Evolutionary conservation across 2,329 filamentous ascomycete species (phyloP).

Genomic region (Clarireedia homoeocarpa): DNA sequence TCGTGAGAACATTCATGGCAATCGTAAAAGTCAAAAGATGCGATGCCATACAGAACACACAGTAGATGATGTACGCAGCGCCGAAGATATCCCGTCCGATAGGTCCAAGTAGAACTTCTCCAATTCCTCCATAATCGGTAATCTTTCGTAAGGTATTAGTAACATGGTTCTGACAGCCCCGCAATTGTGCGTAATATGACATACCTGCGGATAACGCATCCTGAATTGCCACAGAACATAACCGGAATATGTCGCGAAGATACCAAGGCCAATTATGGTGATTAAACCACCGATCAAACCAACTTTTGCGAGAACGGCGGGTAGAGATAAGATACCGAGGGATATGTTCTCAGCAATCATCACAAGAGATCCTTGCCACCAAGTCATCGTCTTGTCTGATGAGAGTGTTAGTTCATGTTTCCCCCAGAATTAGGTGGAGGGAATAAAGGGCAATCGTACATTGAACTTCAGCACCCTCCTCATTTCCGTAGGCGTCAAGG

Average conservation of each 20-base stretch:
- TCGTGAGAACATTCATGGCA: slow-evolving; percentile 49
- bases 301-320: slow-evolving; percentile 8
- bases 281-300: slow-evolving; percentile 31
- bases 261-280: slow-evolving; percentile 43
- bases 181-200: background rate
- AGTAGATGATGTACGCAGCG: slow-evolving; percentile 41
- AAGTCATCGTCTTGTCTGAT: slow-evolving; percentile 9
- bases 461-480: slow-evolving; percentile 15
- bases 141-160: background rate
- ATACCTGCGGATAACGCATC: slow-evolving; percentile 40
- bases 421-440: background rate
- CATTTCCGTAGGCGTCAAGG: slow-evolving; percentile 14
- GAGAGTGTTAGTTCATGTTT: background rate
- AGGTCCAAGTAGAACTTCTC: slow-evolving; percentile 42
- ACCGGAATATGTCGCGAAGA: slow-evolving; percentile 52
- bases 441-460: slow-evolving; percentile 3
- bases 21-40: slow-evolving; percentile 53
- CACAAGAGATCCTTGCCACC: slow-evolving; percentile 8
- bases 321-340: slow-evolving; percentile 12
- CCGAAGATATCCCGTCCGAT: slow-evolving; percentile 40
- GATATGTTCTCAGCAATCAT: slow-evolving; percentile 13
- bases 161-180: too few species aligned
- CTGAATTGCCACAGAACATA: slow-evolving; percentile 54
- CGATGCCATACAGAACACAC: slow-evolving; percentile 54
- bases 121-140: slow-evolving; percentile 47